Conservation (phyloP, 139 green algal species). For the Eudorina sp. region DNA sequence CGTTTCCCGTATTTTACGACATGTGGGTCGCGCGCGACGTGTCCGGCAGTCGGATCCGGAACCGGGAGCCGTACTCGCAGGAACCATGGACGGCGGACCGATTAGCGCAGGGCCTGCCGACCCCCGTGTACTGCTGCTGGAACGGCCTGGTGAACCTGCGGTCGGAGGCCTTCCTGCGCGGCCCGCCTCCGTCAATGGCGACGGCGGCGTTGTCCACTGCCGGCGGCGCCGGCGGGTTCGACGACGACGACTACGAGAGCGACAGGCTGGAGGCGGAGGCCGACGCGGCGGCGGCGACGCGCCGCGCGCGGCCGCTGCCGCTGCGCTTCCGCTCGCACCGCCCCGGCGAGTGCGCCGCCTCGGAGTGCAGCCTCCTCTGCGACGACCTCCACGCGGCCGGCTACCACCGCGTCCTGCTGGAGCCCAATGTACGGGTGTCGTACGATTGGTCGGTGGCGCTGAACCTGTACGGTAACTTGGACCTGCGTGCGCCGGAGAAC, state of each 20-base stretch:
- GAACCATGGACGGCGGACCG: slow-evolving; percentile 27
- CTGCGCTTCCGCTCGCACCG: slow-evolving; percentile 53
- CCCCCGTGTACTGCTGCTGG: slow-evolving; percentile 77
- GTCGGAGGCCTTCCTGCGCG: slow-evolving; percentile 59
- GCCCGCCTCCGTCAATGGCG: not conserved
- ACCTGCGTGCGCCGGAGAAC: not conserved
- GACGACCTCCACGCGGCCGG: slow-evolving; percentile 66
- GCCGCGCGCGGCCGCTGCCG: not conserved
- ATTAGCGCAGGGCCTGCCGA: slow-evolving; percentile 60
- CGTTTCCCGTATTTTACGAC: slow-evolving; percentile 60
- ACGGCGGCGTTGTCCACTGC: not conserved
- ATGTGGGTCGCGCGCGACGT: slow-evolving; percentile 64
- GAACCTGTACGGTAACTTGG: not conserved
- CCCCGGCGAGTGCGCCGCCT: slow-evolving; percentile 64
- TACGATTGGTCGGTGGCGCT: slow-evolving; percentile 41
- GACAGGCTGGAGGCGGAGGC: not conserved
- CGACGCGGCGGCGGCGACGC: not conserved
- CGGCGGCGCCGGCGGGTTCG: not conserved
- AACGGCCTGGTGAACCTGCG: slow-evolving; percentile 72
- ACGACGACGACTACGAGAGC: not conserved
- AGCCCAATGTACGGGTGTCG: slow-evolving; percentile 67
- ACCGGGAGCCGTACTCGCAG: not conserved
- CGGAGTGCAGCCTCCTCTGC: slow-evolving; percentile 75
- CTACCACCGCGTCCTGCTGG: slow-evolving; percentile 63
- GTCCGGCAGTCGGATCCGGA: slow-evolving; percentile 40